Evolutionary conservation across 441 rosid species (phyloP), one percentile per base, ranked within the genome.

Genomic region (Biscutella laevigata): DNA sequence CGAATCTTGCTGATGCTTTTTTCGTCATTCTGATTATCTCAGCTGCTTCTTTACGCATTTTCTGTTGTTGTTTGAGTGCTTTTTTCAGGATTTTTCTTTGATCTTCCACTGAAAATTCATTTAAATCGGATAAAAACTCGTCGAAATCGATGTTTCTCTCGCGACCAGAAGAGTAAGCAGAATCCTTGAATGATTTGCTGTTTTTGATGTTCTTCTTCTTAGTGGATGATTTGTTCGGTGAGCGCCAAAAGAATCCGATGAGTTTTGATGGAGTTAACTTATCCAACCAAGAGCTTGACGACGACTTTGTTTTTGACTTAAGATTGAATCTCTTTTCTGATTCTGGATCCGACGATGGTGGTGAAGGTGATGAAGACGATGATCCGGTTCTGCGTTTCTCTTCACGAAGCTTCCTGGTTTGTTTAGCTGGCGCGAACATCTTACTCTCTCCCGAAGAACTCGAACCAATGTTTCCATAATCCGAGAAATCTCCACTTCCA

Each of bases 171-270:
- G 63, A 7, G 35, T 59, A 30, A 39, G 64, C 6, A 45, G 28
- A 0, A n/a, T 44, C 26, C 2, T 5, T 32, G 19, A 66, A 53
- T 0, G 66, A 52, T 46, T 52, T 63, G 21, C 27, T 34, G 42
- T 59, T 59, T 60, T 66, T 73, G 35, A 66, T 52, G n/a, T 54
- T 71, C 69, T 72, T 80, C 63, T 66, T 74, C 47, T 55, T 81
- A 32, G 53, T 58, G 0, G 76, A 26, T 14, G 53, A 41, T 44
- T 29, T 75, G 33, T 70, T 81, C 1, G 84, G 88, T 14, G 85
- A 86, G 48, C 83, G 85, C 83, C 83, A 81, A 43, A 88, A 79
- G 51, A 79, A 81, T 11, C 92, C 82, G 4, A 55, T 37, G 62
- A 54, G 57, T 33, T 29, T 53, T 0, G 88, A 81, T 2, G 90